These are phyloP conservation scores for Fragaria vesca DNA, from an alignment of 306 rosid species.

Conservation along the genomic window DNA sequence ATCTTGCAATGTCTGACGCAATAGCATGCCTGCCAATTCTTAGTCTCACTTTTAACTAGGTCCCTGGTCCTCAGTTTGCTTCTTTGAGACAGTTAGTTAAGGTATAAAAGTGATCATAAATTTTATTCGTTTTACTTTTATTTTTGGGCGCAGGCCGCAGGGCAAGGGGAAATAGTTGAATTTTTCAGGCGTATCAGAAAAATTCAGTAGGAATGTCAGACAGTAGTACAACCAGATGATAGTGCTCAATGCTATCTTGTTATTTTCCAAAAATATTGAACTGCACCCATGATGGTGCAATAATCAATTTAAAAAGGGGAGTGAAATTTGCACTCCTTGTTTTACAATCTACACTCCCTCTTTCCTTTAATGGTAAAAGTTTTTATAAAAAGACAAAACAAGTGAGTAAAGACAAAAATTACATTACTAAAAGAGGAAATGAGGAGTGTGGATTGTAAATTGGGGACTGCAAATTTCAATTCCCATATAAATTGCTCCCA, in stretches of 20 bases:
- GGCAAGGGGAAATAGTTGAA: background rate
- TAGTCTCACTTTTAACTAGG: background rate
- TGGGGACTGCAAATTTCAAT: too few species aligned
- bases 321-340: too few species aligned
- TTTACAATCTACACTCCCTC: too few species aligned
- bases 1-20: background rate
- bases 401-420: too few species aligned
- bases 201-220: background rate
- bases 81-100: background rate
- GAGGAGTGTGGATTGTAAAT: too few species aligned
- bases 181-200: background rate
- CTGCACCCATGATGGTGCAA: slow-evolving; percentile 8
- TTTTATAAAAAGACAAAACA: too few species aligned
- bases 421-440: too few species aligned
- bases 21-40: background rate
- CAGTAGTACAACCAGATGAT: background rate
- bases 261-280: background rate
- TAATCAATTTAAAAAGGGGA: background rate
- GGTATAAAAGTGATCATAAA: background rate
- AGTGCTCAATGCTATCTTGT: background rate
- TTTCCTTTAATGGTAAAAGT: too few species aligned
- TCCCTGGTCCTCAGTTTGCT: background rate
- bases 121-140: background rate
- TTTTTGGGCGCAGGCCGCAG: background rate
- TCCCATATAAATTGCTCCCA: background rate